Conservation (phyloP, 2,329 filamentous ascomycete species). For the Graphilbum sp. region DNA sequence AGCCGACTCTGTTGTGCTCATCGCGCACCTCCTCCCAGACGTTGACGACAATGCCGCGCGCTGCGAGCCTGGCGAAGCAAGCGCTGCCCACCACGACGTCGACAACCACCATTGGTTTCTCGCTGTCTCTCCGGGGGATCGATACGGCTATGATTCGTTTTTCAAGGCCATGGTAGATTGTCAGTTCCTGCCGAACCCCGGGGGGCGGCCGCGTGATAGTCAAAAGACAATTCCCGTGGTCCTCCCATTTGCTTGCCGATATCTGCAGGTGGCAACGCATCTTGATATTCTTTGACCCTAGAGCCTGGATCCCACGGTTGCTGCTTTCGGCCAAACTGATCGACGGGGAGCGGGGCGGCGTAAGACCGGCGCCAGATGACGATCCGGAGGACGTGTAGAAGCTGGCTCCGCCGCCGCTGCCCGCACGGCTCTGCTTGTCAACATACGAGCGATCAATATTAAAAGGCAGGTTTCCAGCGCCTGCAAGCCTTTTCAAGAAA, state of each 20-base stretch:
- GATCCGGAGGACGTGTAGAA: slow-evolving; percentile 40
- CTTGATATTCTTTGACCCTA: slow-evolving; percentile 65
- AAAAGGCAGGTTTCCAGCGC: slow-evolving; percentile 50
- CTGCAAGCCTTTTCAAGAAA: slow-evolving; percentile 65
- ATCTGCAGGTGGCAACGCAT: slow-evolving; percentile 75
- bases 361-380: slow-evolving; percentile 29
- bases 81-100: slow-evolving; percentile 75
- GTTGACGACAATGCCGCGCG: slow-evolving; percentile 74
- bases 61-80: slow-evolving; percentile 70
- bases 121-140: slow-evolving; percentile 44
- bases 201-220: slow-evolving; percentile 64
- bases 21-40: slow-evolving; percentile 68
- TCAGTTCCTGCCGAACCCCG: slow-evolving; percentile 40
- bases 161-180: slow-evolving; percentile 50
- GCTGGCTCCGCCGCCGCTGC: slow-evolving; percentile 33
- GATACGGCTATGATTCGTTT: slow-evolving; percentile 72
- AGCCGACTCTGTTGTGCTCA: slow-evolving; percentile 37
- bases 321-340: slow-evolving; percentile 35
- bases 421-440: slow-evolving; percentile 32
- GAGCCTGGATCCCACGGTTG: slow-evolving; percentile 31
- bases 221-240: slow-evolving; percentile 71
- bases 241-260: slow-evolving; percentile 67
- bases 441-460: slow-evolving; percentile 71
- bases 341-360: slow-evolving; percentile 39
- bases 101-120: slow-evolving; percentile 47